Conservation (phyloP, 805 yeast genomes). For the Pichia sporocuriosa region DNA sequence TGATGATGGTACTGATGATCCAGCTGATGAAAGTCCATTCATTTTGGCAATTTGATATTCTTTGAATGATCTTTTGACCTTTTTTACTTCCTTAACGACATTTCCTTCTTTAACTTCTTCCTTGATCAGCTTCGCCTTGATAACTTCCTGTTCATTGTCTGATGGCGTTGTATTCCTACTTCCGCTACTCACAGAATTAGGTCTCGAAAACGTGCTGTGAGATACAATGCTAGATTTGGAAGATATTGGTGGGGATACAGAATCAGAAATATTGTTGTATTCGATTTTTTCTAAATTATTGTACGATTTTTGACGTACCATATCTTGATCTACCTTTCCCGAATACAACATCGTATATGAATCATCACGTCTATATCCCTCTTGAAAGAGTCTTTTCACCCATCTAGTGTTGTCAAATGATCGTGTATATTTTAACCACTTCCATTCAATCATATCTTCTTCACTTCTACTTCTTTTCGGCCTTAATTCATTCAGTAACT, state of each 20-base stretch:
- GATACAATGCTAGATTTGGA: slow-evolving; percentile 4
- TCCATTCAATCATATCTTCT: slow-evolving; percentile 4
- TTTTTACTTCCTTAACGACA: background rate
- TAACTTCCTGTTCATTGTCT: background rate
- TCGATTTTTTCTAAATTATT: background rate
- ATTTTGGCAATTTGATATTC: slow-evolving; percentile 4
- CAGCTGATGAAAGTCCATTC: background rate
- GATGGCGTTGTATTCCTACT: slow-evolving; percentile 2
- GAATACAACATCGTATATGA: slow-evolving; percentile 5
- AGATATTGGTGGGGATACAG: background rate
- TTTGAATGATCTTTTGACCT: slow-evolving; percentile 2
- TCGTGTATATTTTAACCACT: slow-evolving; percentile 5
- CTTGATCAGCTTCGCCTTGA: background rate
- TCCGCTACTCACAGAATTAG: background rate
- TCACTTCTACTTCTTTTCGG: background rate
- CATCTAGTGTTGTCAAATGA: background rate
- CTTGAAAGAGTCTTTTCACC: slow-evolving; percentile 4
- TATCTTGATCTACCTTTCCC: slow-evolving; percentile 3
- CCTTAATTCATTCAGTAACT: background rate
- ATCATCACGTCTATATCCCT: slow-evolving; percentile 9
- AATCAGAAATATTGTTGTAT: background rate
- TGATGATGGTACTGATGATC: background rate
- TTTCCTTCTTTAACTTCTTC: background rate
- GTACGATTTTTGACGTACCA: background rate
- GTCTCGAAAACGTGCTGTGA: slow-evolving; percentile 5